These are phyloP conservation scores for Komagataea norvegica DNA, from an alignment of 1,139 yeast genomes.

Conservation along the genomic window DNA sequence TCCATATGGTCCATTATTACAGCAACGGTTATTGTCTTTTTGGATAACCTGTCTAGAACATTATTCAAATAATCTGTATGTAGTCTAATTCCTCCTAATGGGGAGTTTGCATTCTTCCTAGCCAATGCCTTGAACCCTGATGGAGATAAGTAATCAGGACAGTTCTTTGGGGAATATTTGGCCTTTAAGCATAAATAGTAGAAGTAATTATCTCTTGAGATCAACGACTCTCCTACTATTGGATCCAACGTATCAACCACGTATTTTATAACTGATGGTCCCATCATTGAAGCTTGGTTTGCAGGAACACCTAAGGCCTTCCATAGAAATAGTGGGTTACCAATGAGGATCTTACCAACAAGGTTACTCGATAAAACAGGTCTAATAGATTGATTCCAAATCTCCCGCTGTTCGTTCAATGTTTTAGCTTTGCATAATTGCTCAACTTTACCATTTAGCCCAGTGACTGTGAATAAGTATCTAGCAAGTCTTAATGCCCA, in stretches of 20 bases:
- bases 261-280: conserved; percentile 62
- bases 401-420: conserved; percentile 53
- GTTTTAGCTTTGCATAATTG: conserved; percentile 55
- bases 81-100: conserved; percentile 63
- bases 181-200: conserved; percentile 68
- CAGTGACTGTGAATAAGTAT: conserved; percentile 52
- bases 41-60: conserved; percentile 61
- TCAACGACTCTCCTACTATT: conserved; percentile 53
- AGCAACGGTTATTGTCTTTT: conserved; percentile 65
- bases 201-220: conserved; percentile 72
- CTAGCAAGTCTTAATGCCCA: conserved; percentile 76
- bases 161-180: conserved; percentile 54
- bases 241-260: conserved; percentile 80
- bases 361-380: conserved; percentile 70
- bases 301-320: conserved; percentile 84
- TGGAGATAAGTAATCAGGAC: conserved; percentile 70
- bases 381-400: conserved; percentile 60
- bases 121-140: conserved; percentile 44
- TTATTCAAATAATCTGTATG: conserved; percentile 79
- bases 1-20: conserved; percentile 92
- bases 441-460: conserved; percentile 48
- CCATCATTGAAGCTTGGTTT: conserved; percentile 79
- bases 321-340: conserved; percentile 83
- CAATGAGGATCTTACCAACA: conserved; percentile 61
- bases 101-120: conserved; percentile 30